A percentile compares a stretch with the other conserved stretches of the same genome.
Evolutionary conservation across 306 rosid species (phyloP).

Genomic region (Lithocarpus polystachyus): DNA sequence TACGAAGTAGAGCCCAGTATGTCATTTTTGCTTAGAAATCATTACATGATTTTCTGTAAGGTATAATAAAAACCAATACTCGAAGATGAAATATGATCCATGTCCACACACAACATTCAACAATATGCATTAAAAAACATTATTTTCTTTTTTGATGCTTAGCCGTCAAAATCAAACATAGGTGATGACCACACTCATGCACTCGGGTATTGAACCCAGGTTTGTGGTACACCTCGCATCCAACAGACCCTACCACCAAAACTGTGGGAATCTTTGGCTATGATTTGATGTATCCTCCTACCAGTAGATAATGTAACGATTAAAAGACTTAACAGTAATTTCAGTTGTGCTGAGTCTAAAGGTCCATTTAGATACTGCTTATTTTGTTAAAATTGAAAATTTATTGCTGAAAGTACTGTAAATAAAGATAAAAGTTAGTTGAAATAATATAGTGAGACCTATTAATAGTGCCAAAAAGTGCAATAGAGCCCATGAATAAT

Average conservation of each 20-base stretch:
- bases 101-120: background rate
- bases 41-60: background rate
- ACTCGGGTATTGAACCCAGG: background rate
- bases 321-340: background rate
- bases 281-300: background rate
- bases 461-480: no score
- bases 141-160: background rate
- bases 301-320: background rate
- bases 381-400: no score
- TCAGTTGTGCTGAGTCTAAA: no score
- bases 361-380: no score
- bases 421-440: no score
- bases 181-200: background rate
- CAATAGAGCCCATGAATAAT: no score
- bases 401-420: no score
- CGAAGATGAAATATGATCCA: background rate
- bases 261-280: background rate
- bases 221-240: background rate
- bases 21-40: background rate
- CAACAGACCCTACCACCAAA: background rate
- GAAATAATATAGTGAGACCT: no score
- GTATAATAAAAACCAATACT: background rate
- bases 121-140: background rate
- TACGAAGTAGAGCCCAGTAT: background rate
- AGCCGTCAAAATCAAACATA: background rate